Evolutionary conservation across 306 rosid genomes (phyloP), one percentile per base, ranked within the genome.

Genomic region (Cyclanthera cordifolia): DNA sequence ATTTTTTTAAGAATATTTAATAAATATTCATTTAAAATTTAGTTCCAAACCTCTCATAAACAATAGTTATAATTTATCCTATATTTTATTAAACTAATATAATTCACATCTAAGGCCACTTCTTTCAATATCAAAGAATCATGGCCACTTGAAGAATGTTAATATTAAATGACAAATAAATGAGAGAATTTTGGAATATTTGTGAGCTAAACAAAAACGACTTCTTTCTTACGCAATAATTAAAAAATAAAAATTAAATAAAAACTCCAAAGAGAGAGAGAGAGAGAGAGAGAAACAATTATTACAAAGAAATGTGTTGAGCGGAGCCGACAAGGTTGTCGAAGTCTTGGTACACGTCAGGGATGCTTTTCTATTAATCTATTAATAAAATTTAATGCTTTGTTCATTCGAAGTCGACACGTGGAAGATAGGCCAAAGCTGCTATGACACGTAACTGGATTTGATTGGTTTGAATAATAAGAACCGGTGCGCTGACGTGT

Each of bases 401-500:
- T 34, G 41, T 6, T 4, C 41, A 34, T 34, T 4, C 4, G 0
- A 4, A 34, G 7, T 34, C 41, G 41, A 34, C 41, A 34, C 41
- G 41, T 34, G 8, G 8, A 23, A 13, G 1, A 5, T 46, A 15
- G 8, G 30, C 55, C 41, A 34, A 34, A 61, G 0, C 14, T 8
- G 4, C 4, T 0, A 1, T 12, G 51, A 53, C 84, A 79, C 78
- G 82, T 56, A 43, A 32, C 15, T 16, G n/a, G n/a, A 14, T 46
- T 14, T 63, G 41, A 80, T 80, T 79, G 82, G 85, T 11, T 0
- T 0, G 2, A 34, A 41, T 0, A 20, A 30, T 15, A 27, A 82
- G 80, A 80, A 73, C 78, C 73, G 73, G 83, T 81, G 85, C 77
- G 83, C 83, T 88, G 90, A 85, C 83, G 85, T 82, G 70, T 32